These are phyloP conservation scores for Serendipita sp. DNA, from an alignment of 1,284 basidiomycete species.

Conservation along the genomic window DNA sequence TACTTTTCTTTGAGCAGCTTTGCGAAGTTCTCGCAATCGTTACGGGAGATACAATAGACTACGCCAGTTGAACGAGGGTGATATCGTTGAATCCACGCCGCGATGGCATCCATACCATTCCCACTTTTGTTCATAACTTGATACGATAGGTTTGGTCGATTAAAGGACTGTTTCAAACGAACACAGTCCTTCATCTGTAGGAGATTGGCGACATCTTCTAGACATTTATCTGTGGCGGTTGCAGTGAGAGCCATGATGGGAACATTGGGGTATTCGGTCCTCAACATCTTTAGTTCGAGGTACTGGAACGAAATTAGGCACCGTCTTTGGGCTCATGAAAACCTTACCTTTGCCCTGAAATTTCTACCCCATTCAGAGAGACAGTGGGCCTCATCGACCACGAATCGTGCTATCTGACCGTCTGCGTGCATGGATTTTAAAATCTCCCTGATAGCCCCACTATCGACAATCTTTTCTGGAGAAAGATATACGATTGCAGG, in stretches of 20 bases:
- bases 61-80: constrained; percentile 35
- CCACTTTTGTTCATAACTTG: constrained; percentile 53
- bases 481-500: constrained; percentile 79
- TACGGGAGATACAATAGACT: constrained; percentile 68
- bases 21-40: constrained; percentile 70
- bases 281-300: constrained; percentile 49
- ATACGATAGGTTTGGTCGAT: constrained; percentile 81
- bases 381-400: constrained; percentile 94
- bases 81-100: constrained; percentile 49
- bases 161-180: constrained; percentile 67
- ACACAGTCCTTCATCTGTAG: constrained; percentile 51
- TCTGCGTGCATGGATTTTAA: constrained; percentile 42
- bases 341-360: constrained; percentile 60
- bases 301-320: constrained; percentile 32
- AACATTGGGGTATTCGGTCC: constrained; percentile 57
- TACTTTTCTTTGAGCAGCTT: constrained; percentile 39
- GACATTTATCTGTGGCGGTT: constrained; percentile 70
- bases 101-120: constrained; percentile 48
- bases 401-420: constrained; percentile 69
- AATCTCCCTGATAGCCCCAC: constrained; percentile 39
- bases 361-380: constrained; percentile 77
- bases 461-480: constrained; percentile 74
- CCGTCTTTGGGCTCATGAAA: background rate
- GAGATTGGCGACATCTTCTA: constrained; percentile 63
- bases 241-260: constrained; percentile 96